A percentile compares a stretch with the other conserved stretches of the same genome.
phyloP scores from a whole-genome alignment of 495 filamentous ascomycete genomes.

The Viridothelium virens region DNA sequence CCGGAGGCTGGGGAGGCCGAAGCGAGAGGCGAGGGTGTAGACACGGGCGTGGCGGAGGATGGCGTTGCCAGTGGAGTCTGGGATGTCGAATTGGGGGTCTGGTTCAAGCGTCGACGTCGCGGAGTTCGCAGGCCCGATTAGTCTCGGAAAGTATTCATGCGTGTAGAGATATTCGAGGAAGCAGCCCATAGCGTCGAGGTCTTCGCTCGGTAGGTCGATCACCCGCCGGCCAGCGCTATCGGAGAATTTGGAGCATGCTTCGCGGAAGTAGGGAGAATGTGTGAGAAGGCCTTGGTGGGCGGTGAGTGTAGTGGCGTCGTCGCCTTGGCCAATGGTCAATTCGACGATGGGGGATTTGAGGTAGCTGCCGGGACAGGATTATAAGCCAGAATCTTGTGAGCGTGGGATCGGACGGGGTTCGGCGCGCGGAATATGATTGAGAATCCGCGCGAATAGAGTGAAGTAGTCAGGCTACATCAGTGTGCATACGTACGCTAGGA shows the following conservation, averaged over 20 bases:
- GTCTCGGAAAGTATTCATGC: constrained; percentile 70
- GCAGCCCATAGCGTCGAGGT: constrained; percentile 74
- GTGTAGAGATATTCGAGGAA: constrained; percentile 93
- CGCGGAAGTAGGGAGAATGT: constrained; percentile 66
- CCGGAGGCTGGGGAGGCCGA: constrained; percentile 64
- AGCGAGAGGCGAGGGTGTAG: constrained; percentile 80
- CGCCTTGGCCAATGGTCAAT: constrained; percentile 60
- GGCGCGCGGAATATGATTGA: neutral
- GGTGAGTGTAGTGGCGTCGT: constrained; percentile 53
- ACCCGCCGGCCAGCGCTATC: constrained; percentile 45
- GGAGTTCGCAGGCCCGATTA: constrained; percentile 46
- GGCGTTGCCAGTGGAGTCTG: constrained; percentile 66
- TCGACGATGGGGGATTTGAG: constrained; percentile 74
- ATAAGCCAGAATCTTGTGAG: neutral
- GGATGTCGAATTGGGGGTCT: constrained; percentile 48
- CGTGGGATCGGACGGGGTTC: too few species aligned
- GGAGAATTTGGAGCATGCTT: constrained; percentile 50
- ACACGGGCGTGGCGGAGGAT: constrained; percentile 79
- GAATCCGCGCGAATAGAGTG: too few species aligned
- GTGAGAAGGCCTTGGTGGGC: constrained; percentile 73
- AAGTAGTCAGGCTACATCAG: neutral
- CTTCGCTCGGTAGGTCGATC: constrained; percentile 60
- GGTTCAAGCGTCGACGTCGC: constrained; percentile 45
- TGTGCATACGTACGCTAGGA: constrained; percentile 20
- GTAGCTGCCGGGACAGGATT: constrained; percentile 45